A percentile compares a stretch with the other conserved stretches of the same genome.
Conservation (phyloP, 2,329 filamentous ascomycete species). For the Metarhizium robertsii region DNA sequence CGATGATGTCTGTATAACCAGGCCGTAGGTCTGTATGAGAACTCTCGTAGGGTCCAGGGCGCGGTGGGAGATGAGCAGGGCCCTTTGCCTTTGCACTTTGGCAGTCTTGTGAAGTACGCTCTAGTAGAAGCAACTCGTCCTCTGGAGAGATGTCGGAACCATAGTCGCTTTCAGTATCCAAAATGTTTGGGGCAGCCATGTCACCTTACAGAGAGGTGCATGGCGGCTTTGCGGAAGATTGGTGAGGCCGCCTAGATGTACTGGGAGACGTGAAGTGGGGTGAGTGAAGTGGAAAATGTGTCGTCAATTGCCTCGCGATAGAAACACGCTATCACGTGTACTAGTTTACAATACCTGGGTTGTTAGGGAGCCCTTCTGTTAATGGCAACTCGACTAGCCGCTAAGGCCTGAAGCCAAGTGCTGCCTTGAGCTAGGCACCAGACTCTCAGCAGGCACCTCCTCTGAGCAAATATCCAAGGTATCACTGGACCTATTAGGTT, state of each 20-base stretch:
- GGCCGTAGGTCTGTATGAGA: not conserved
- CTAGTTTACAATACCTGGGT: not conserved
- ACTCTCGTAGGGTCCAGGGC: slow-evolving; percentile 2
- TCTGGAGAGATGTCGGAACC: slow-evolving; percentile 37
- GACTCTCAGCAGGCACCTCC: no score
- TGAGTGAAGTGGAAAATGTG: not conserved
- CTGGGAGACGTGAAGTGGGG: not conserved
- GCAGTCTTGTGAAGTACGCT: slow-evolving; percentile 18
- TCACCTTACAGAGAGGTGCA: not conserved
- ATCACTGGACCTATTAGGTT: no score
- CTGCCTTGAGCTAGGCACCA: no score
- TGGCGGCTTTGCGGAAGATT: not conserved
- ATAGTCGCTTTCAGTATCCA: slow-evolving; percentile 29
- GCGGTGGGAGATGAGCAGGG: not conserved
- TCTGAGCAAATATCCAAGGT: no score
- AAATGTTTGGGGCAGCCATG: slow-evolving; percentile 2
- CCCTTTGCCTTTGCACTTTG: not conserved
- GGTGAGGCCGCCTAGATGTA: not conserved
- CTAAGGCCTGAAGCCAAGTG: no score
- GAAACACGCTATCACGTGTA: not conserved
- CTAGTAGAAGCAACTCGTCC: slow-evolving; percentile 32
- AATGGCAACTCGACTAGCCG: not conserved
- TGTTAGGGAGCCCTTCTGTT: not conserved
- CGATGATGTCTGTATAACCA: not conserved
- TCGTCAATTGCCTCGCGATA: not conserved